A percentile compares a stretch with the other conserved stretches of the same genome.
phyloP scores from a whole-genome alignment of 176 grass and related monocot species.

The Echinochloa phyllopogon region DNA sequence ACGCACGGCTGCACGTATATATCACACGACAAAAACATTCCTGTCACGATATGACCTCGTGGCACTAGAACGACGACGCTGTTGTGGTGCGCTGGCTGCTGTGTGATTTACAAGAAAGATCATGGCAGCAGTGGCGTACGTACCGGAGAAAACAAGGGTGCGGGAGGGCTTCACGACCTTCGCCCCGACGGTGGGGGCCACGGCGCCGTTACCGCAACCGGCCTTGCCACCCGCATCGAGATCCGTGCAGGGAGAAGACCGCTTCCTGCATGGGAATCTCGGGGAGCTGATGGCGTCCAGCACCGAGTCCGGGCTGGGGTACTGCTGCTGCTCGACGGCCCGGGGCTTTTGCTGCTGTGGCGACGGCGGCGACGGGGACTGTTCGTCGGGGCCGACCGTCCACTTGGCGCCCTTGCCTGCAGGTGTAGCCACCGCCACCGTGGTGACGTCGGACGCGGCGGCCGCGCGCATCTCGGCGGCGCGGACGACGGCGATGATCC shows the following conservation, averaged over 20 bases:
- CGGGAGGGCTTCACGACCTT: slow-evolving; percentile 85
- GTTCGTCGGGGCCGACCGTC: slow-evolving; percentile 29
- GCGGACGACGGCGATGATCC: slow-evolving; percentile 87
- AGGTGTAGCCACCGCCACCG: neutral
- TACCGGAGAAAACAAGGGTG: slow-evolving; percentile 66
- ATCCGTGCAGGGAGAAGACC: slow-evolving; percentile 47
- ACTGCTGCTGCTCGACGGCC: slow-evolving; percentile 17
- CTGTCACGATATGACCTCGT: neutral
- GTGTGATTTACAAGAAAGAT: too few species aligned
- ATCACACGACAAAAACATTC: neutral
- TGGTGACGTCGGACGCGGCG: slow-evolving; percentile 30
- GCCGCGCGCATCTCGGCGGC: slow-evolving; percentile 61
- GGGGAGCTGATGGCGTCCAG: slow-evolving; percentile 90
- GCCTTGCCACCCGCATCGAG: slow-evolving; percentile 36
- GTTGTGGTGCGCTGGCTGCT: too few species aligned
- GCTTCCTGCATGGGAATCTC: slow-evolving; percentile 77
- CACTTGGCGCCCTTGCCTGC: neutral
- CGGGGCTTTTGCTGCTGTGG: slow-evolving; percentile 1
- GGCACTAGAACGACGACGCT: neutral
- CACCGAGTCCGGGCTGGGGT: slow-evolving; percentile 82
- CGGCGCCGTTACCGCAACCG: slow-evolving; percentile 10
- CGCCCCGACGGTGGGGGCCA: slow-evolving; percentile 39
- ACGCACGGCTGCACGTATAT: slow-evolving; percentile 2
- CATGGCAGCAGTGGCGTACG: slow-evolving; percentile 14
- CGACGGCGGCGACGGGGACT: neutral